These are phyloP conservation scores for Arabidopsis thaliana DNA, from an alignment of 345 rosid species.

Conservation along the genomic window DNA sequence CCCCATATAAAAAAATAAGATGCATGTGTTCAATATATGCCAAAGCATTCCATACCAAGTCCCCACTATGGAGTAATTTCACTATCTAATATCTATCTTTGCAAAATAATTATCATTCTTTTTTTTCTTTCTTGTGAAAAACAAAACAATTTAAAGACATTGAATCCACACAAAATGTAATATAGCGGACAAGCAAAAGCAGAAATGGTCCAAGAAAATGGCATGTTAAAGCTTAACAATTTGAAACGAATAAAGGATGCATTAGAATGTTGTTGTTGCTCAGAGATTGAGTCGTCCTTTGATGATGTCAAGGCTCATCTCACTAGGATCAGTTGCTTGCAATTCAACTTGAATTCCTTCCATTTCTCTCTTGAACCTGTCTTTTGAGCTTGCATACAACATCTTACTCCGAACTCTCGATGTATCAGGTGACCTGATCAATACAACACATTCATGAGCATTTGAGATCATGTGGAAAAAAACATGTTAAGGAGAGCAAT, in stretches of 20 bases:
- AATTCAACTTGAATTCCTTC: constrained; percentile 76
- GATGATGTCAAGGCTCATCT: constrained; percentile 76
- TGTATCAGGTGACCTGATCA: constrained; percentile 67
- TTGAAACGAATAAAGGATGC: not conserved
- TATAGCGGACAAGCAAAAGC: constrained; percentile 3
- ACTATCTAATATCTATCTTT: too few species aligned
- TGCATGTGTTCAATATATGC: too few species aligned
- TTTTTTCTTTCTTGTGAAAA: not conserved
- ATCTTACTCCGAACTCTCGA: constrained; percentile 73
- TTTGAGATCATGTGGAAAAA: not conserved
- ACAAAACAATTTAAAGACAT: not conserved
- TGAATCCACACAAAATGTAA: constrained; percentile 37
- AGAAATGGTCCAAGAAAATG: constrained; percentile 4
- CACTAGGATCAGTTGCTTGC: constrained; percentile 81
- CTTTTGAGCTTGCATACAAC: constrained; percentile 85
- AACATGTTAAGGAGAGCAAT: not conserved
- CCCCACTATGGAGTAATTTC: too few species aligned
- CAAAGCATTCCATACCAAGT: too few species aligned
- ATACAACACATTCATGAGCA: not conserved
- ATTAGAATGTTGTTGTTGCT: not conserved
- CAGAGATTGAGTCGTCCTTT: constrained; percentile 54
- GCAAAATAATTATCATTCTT: not conserved
- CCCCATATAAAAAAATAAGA: too few species aligned
- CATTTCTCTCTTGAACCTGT: constrained; percentile 74
- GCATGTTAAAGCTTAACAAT: not conserved